Conservation (phyloP, 805 yeast species). For the Metschnikowia orientalis region DNA sequence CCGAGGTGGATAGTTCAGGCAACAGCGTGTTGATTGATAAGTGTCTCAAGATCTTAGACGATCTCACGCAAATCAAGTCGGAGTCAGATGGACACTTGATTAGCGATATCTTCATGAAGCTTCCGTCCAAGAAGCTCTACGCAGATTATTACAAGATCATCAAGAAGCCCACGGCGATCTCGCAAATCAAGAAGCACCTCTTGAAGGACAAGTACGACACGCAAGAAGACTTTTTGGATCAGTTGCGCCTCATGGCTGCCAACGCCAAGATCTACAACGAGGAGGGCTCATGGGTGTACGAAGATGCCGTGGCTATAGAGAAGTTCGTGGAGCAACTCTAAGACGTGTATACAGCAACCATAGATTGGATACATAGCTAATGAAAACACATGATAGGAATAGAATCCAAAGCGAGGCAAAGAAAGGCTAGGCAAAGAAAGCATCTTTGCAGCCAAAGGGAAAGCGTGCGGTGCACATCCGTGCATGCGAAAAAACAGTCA, state of each 20-base stretch:
- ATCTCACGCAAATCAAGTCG: conserved; percentile 37
- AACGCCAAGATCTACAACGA: conserved; percentile 57
- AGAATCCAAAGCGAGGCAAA: background rate
- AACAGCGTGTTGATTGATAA: conserved; percentile 13
- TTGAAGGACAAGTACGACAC: conserved; percentile 33
- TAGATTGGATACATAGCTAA: background rate
- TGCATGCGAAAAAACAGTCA: conserved; percentile 8
- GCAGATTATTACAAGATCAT: conserved; percentile 81
- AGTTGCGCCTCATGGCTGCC: conserved; percentile 59
- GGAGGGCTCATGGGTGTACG: conserved; percentile 19
- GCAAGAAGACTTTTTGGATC: conserved; percentile 49
- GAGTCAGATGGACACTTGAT: conserved; percentile 38
- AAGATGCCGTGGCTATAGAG: conserved; percentile 44
- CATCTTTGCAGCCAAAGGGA: background rate
- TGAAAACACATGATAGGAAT: background rate
- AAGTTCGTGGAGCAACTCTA: conserved; percentile 15
- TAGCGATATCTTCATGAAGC: conserved; percentile 48
- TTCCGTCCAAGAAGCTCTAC: conserved; percentile 71
- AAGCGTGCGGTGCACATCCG: conserved; percentile 2
- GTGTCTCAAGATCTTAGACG: conserved; percentile 40
- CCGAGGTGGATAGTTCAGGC: conserved; percentile 18
- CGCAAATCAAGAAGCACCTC: conserved; percentile 48
- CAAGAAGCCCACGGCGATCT: conserved; percentile 55
- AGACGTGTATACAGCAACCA: conserved; percentile 1
- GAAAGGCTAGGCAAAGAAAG: background rate